Conservation (phyloP, 495 filamentous ascomycete genomes). For the Tuber microsphaerosporum region DNA sequence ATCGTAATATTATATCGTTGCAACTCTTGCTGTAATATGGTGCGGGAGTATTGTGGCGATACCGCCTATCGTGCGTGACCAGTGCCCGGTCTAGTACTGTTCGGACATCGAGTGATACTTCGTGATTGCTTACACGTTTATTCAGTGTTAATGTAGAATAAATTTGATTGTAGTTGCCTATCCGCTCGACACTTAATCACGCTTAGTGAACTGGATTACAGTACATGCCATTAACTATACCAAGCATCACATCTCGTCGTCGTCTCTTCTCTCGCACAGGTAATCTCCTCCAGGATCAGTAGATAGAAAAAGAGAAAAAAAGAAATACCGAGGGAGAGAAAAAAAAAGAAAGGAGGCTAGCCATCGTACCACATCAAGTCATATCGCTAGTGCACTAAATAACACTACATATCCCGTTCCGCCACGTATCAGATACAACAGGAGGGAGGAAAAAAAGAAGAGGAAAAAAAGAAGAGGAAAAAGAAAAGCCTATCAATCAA, state of each 20-base stretch:
- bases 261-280: background rate
- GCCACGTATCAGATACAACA: background rate
- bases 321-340: background rate
- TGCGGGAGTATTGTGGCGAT: background rate
- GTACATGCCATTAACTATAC: background rate
- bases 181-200: background rate
- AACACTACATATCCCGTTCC: background rate
- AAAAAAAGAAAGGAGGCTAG: background rate
- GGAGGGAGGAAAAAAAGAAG: background rate
- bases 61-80: background rate
- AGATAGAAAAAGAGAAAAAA: background rate
- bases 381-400: slow-evolving; percentile 1
- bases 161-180: background rate
- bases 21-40: background rate
- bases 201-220: background rate
- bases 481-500: background rate
- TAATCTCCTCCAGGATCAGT: background rate
- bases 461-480: background rate
- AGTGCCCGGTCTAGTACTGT: background rate
- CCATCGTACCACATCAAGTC: background rate
- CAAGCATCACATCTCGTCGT: background rate
- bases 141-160: background rate
- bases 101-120: background rate
- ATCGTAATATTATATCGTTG: background rate
- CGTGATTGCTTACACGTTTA: background rate